Conservation (phyloP, 208 protist genomes). For the Leishmania martiniquensis region DNA sequence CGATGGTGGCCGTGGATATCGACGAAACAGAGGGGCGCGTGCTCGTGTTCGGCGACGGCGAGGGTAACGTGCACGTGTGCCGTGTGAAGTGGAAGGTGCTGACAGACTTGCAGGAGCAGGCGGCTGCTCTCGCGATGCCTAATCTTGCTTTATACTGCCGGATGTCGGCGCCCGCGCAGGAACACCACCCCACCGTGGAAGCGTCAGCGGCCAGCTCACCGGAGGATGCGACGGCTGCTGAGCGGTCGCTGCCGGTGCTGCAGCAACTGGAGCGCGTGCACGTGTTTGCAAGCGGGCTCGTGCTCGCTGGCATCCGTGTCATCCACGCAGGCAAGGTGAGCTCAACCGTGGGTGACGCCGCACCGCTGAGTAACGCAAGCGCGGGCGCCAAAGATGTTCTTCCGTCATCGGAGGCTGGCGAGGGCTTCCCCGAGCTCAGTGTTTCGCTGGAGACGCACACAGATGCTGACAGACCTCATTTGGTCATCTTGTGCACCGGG, state of each 20-base stretch:
- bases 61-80: conserved; percentile 79
- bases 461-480: not conserved
- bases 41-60: conserved; percentile 73
- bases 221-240: conserved; percentile 3
- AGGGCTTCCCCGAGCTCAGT: too few species aligned
- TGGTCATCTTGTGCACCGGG: conserved; percentile 70
- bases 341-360: not conserved
- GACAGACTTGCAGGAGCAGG: conserved; percentile 29
- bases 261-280: conserved; percentile 40
- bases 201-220: not conserved
- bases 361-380: not conserved
- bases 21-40: conserved; percentile 26
- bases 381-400: not conserved
- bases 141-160: conserved; percentile 42
- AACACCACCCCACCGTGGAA: conserved; percentile 9
- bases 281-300: conserved; percentile 48
- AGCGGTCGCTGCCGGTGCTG: conserved; percentile 37
- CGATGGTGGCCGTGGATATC: conserved; percentile 32
- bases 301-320: conserved; percentile 21
- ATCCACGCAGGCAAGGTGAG: conserved; percentile 22
- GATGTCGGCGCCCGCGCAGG: not conserved
- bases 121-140: conserved; percentile 31
- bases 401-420: not conserved
- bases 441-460: not conserved
- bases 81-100: conserved; percentile 38